Evolutionary conservation across 2,329 filamentous ascomycete genomes (phyloP), one percentile per base, ranked within the genome.

Genomic region (Ceratocystis eucalypticola): DNA sequence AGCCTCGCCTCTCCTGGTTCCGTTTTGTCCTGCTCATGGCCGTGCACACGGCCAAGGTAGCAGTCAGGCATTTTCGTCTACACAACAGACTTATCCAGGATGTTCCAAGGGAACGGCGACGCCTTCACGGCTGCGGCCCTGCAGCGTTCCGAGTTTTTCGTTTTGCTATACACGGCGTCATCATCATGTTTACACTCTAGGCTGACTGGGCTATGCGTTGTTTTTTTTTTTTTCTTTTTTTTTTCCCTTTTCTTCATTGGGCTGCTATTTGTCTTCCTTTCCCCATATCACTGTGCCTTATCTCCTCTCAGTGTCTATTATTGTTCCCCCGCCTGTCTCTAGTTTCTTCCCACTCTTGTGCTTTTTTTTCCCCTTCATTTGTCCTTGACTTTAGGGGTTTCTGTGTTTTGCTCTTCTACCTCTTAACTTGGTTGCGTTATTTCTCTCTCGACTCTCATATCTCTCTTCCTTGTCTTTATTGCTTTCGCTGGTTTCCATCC

Each of bases 141-240:
- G 59, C 55, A 62, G 64, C 25, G 63, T 63, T 25, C 48, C 64
- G 45, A 65, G 33, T 50, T 65, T 57, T 62, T 65, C 64, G 64
- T 65, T 65, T 65, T 65, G 64, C 61, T 65, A 65, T 61, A 65
- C 61, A 65, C 48, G 64, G 44, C 64, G 64, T 41, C 55, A 65
- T 61, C 25, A 55, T 65, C 64, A 65, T 65, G 25, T 30, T n/a
- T 59, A 33, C 64, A 57, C 48, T 68, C 41, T 46, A 57, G 63
- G 45, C 53, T 65, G 61, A 63, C 44, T 65, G 44, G 65, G 66
- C 65, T 59, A 61, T 53, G 53, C 65, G 37, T 62, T 53, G 50
- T 53, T 28, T n/a, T 41, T 28, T 25, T 20, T 1, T 45, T 28
- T 20, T 28, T 33, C 5, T 33, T 10, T 30, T 57, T 15, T 25